phyloP scores from a whole-genome alignment of 164 flowering plant species.

The Vitis rupestris region DNA sequence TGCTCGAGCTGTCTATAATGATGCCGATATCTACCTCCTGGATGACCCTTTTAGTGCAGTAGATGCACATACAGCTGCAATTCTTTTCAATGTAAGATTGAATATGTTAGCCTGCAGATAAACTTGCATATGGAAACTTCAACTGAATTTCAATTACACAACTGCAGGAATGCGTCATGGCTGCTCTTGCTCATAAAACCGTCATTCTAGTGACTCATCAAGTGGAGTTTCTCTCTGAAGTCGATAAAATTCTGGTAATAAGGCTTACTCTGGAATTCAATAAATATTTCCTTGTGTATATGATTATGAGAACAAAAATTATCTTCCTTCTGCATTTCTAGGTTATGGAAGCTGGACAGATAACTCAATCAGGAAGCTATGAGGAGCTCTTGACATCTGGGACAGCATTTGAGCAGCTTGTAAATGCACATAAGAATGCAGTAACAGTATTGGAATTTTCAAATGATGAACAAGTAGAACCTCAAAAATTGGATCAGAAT shows the following conservation, averaged over 20 bases:
- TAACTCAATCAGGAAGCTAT: constrained; percentile 71
- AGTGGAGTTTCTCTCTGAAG: constrained; percentile 80
- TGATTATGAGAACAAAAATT: too few species aligned
- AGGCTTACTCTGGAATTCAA: too few species aligned
- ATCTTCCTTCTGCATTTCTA: constrained; percentile 8
- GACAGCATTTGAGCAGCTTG: constrained; percentile 75
- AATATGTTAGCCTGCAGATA: neutral
- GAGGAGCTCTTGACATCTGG: constrained; percentile 59
- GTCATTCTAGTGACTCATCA: constrained; percentile 92
- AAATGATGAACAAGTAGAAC: constrained; percentile 10
- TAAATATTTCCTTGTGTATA: too few species aligned
- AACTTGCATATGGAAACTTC: neutral
- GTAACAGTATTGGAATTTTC: constrained; percentile 33
- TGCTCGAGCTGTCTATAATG: constrained; percentile 84
- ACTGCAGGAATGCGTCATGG: constrained; percentile 81
- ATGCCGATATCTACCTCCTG: constrained; percentile 85
- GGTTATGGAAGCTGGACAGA: constrained; percentile 70
- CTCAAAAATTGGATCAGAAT: constrained; percentile 5
- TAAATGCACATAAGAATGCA: constrained; percentile 70
- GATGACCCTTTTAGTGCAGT: constrained; percentile 98
- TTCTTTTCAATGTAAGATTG: constrained; percentile 63
- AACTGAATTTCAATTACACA: neutral
- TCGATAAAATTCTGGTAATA: constrained; percentile 68
- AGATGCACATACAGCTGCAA: constrained; percentile 88
- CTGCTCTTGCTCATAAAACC: constrained; percentile 56